phyloP scores from a whole-genome alignment of 768 basidiomycete genomes.

The Tulasnella sp. region DNA sequence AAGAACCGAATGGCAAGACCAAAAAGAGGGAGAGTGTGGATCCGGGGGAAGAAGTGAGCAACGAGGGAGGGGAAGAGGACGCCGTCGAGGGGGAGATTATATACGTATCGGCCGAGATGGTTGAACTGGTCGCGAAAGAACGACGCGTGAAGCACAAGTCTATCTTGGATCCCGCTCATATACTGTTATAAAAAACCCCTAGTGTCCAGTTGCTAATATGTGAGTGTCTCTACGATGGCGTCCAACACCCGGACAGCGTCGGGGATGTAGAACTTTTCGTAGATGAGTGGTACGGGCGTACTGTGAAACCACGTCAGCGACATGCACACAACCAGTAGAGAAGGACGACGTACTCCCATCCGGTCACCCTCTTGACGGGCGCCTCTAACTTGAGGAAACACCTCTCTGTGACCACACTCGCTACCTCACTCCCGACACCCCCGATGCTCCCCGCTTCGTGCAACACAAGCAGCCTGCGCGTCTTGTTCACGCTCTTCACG shows the following conservation, averaged over 20 bases:
- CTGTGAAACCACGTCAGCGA: constrained; percentile 29
- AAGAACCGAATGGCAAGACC: not conserved
- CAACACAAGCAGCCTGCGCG: constrained; percentile 75
- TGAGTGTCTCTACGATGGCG: constrained; percentile 68
- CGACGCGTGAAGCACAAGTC: constrained; percentile 48
- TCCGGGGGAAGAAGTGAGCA: not conserved
- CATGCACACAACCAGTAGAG: constrained; percentile 5
- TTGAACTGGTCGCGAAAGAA: constrained; percentile 52
- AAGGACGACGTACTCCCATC: constrained; percentile 74
- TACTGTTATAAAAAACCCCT: constrained; percentile 22
- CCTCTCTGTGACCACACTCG: constrained; percentile 78
- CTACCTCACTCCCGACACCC: constrained; percentile 83
- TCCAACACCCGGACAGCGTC: constrained; percentile 76
- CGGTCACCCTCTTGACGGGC: constrained; percentile 73
- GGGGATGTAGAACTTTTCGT: constrained; percentile 86
- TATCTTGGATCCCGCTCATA: constrained; percentile 25
- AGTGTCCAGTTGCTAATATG: constrained; percentile 29
- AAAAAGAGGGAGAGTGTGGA: too few relatives aligned
- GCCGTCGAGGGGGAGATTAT: constrained; percentile 28
- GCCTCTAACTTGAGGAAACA: constrained; percentile 83
- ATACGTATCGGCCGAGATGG: constrained; percentile 50
- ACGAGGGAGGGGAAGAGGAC: not conserved
- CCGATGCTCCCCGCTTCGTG: constrained; percentile 85
- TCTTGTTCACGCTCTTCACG: constrained; percentile 69
- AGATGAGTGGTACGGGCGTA: constrained; percentile 71